Evolutionary conservation across 371 early-diverging fungal genomes (phyloP), one percentile per base, ranked within the genome.

Genomic region (Phascolomyces articulosus): DNA sequence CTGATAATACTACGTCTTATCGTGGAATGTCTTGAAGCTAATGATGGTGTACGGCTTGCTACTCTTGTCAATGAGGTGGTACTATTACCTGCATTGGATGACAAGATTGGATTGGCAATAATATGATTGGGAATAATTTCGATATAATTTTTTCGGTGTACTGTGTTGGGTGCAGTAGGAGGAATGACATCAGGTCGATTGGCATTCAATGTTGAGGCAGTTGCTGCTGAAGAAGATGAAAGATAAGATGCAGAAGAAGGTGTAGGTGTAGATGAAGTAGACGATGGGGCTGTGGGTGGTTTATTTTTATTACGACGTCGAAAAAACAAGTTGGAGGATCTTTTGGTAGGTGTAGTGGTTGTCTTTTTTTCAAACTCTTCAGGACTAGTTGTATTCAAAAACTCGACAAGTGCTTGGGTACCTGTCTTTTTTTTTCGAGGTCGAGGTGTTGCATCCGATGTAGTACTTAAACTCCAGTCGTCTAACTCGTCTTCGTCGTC

Each of bases 401-500:
- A 82, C 26, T 82, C 82, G 11, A 78, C 78, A 13, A 82, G 51
- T n/a, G 78, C 79, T 66, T 79, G 78, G 6, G 79, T 82, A 3
- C 72, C 73, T 15, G 79, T 81, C 60, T 70, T 72, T 59, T 63
- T 57, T 47, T 59, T 55, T 27, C 53, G 60, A 40, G 60, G 68
- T 49, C 29, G 71, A 49, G 34, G 70, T 59, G 28, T 72, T 41
- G 26, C 38, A 54, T 55, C 60, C 38, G 66, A 66, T 6, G 66
- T 40, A 3, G 57, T 56, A 16, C 62, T 63, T n/a, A 72, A 58
- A 41, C 68, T 72, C 63, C 65, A 68, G 34, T 66, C 68, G 44
- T 72, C 72, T 28, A 68, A 66, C 51, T 68, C 69, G 23, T 72
- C 65, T 21, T 62, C 56, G 44, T 74, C 74, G 38, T 74, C 71